Evolutionary conservation across 2,329 filamentous ascomycete species (phyloP), one percentile per base, ranked within the genome.

Genomic region (Didymella exigua): DNA sequence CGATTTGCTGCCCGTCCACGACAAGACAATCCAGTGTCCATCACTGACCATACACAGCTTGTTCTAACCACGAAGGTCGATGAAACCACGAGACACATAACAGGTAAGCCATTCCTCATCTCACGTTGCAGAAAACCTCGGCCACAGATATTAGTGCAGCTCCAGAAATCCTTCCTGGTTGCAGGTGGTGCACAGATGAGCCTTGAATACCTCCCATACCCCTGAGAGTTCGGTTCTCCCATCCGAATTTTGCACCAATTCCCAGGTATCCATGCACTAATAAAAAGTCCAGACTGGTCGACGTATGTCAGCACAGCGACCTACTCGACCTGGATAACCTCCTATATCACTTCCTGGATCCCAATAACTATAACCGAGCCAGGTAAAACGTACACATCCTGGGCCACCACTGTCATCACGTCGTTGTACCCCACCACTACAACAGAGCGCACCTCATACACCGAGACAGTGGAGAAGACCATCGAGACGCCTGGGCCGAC

Each of bases 1-100:
- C n/a, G n/a, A n/a, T 10, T 26, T 27, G 4, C 19, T 4, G 10
- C 19, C 23, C 19, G 5, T 37, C 19, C 13, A 19, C 9, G 24
- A 40, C 21, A 40, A 26, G 14, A 41, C 8, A 19, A 9, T 5
- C 41, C 3, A 24, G 2, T 23, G 5, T 5, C 30, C 23, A 26
- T 23, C 18, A 4, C 44, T 50, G 5, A 56, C 7, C n/a, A 21
- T 19, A 4, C 6, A 38, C 33, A 56, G 48, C 56, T 65, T 14
- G 50, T 63, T 8, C 63, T 59, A 10, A 68, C 62, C 5, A 65
- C 61, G 2, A 41, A 56, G 9, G 48, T 55, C 8, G 57, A 53
- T 1, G 56, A 53, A 4, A 61, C 61, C 2, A 62, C 55, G 16
- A 50, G 56, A 2, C 34, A 49, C 38, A 59, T 56, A 13, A 61